Conservation (phyloP, 345 rosid species). For the Euphorbia pulcherrima region DNA sequence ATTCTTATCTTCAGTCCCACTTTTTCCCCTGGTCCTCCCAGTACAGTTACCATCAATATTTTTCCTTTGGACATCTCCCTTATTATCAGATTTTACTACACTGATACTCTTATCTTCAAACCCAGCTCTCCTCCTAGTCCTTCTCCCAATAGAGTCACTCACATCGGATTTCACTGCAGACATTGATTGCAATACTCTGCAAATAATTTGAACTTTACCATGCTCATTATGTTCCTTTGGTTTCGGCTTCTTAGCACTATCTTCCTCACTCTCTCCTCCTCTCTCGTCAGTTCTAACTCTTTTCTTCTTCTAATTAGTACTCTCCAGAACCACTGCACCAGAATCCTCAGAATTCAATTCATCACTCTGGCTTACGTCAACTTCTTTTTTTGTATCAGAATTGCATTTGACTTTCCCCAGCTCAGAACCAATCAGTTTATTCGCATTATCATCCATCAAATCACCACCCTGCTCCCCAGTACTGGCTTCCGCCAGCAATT, state of each 20-base stretch:
- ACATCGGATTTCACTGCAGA: slow-evolving; percentile 22
- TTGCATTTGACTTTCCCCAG: slow-evolving; percentile 10
- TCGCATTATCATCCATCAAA: slow-evolving; percentile 20
- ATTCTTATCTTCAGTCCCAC: too few relatives aligned
- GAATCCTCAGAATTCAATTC: slow-evolving; percentile 11
- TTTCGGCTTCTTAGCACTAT: slow-evolving; percentile 23
- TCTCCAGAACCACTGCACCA: slow-evolving; percentile 17
- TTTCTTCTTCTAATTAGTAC: slow-evolving; percentile 21
- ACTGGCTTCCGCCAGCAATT: slow-evolving; percentile 15
- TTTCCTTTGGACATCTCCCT: slow-evolving; percentile 17
- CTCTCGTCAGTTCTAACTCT: slow-evolving; percentile 18
- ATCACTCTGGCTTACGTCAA: slow-evolving; percentile 12
- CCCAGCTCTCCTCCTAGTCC: background rate
- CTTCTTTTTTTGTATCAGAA: slow-evolving; percentile 7
- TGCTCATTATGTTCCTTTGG: slow-evolving; percentile 15
- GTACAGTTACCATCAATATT: too few relatives aligned
- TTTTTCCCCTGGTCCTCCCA: too few relatives aligned
- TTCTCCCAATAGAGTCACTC: slow-evolving; percentile 8
- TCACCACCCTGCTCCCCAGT: slow-evolving; percentile 10
- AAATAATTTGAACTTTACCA: slow-evolving; percentile 22
- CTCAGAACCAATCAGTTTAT: slow-evolving; percentile 6
- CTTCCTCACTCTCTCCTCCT: slow-evolving; percentile 23
- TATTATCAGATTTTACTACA: too few relatives aligned
- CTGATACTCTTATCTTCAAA: too few relatives aligned
- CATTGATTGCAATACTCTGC: slow-evolving; percentile 49